These are phyloP conservation scores for Lyophyllum shimeji DNA, from an alignment of 768 basidiomycete species.

Conservation along the genomic window DNA sequence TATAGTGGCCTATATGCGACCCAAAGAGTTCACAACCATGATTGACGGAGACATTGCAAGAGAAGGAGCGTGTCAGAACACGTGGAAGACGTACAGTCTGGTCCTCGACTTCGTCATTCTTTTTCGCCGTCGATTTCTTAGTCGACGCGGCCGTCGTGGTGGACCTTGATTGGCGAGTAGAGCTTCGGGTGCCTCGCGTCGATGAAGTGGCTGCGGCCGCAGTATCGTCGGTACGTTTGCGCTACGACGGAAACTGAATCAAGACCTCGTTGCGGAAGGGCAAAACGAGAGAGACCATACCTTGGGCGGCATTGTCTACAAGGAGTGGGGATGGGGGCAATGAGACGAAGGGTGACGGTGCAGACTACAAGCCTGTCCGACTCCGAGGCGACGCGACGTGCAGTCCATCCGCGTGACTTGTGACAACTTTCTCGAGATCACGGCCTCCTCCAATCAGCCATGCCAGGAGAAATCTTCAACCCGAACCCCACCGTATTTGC, in stretches of 20 bases:
- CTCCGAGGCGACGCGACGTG: conserved; percentile 17
- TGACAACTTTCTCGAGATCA: neutral
- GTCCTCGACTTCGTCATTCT: conserved; percentile 14
- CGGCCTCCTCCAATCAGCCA: conserved; percentile 23
- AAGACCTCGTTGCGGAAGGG: neutral
- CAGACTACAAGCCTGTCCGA: conserved; percentile 1
- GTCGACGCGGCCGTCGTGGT: conserved; percentile 27
- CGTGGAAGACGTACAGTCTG: conserved; percentile 16
- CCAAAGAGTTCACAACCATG: neutral
- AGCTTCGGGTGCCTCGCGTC: conserved; percentile 47
- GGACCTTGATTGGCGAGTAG: conserved; percentile 31
- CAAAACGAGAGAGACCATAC: conserved; percentile 19
- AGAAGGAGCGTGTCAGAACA: neutral
- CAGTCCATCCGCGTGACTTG: conserved; percentile 25
- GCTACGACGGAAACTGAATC: conserved; percentile 31
- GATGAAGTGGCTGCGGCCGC: conserved; percentile 31
- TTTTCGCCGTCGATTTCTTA: conserved; percentile 26
- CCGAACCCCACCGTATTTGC: conserved; percentile 86
- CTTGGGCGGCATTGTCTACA: conserved; percentile 36
- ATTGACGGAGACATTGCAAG: neutral
- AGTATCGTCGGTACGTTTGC: conserved; percentile 55
- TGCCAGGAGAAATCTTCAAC: conserved; percentile 73
- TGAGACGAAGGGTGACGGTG: neutral
- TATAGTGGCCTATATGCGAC: conserved; percentile 10
- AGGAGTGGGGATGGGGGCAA: conserved; percentile 3